A percentile compares a stretch with the other conserved stretches of the same genome.
These are phyloP conservation scores for Saccharomycopsis sp. DNA, from an alignment of 805 yeast genomes.

Conservation along the genomic window DNA sequence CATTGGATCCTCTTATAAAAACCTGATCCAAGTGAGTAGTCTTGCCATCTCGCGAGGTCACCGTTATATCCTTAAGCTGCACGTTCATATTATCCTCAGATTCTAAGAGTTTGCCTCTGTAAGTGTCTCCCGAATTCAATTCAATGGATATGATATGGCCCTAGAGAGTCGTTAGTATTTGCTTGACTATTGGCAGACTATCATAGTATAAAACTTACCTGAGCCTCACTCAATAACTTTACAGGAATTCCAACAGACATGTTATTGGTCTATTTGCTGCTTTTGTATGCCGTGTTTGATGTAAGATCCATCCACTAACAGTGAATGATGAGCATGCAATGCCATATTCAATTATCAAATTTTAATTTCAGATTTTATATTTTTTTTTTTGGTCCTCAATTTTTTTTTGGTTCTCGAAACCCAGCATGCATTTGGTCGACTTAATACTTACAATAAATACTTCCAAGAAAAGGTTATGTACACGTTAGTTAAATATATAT, in stretches of 20 bases:
- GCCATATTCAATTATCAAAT: too few species aligned
- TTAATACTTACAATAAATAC: too few species aligned
- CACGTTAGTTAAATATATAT: background rate
- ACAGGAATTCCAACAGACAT: conserved; percentile 78
- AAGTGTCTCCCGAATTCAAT: conserved; percentile 76
- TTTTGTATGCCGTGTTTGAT: too few species aligned
- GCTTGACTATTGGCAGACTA: too few species aligned
- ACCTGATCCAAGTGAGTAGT: conserved; percentile 76
- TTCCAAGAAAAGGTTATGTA: too few species aligned
- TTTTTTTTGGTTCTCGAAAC: too few species aligned
- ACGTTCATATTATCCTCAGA: conserved; percentile 95
- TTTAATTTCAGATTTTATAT: too few species aligned
- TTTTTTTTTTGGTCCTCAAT: too few species aligned
- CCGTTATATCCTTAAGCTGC: conserved; percentile 72
- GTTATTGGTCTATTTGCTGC: background rate
- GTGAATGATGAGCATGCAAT: too few species aligned
- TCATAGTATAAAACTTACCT: conserved; percentile 31
- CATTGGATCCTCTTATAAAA: conserved; percentile 86
- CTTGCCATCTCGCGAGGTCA: conserved; percentile 70
- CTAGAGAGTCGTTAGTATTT: conserved; percentile 27
- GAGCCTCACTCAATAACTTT: conserved; percentile 79
- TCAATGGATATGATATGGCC: conserved; percentile 85
- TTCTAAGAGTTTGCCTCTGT: conserved; percentile 79
- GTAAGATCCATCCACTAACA: too few species aligned
- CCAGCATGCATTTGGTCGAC: too few species aligned